A percentile compares a stretch with the other conserved stretches of the same genome.
phyloP scores from a whole-genome alignment of 495 filamentous ascomycete genomes.

The Neurospora terricola region DNA sequence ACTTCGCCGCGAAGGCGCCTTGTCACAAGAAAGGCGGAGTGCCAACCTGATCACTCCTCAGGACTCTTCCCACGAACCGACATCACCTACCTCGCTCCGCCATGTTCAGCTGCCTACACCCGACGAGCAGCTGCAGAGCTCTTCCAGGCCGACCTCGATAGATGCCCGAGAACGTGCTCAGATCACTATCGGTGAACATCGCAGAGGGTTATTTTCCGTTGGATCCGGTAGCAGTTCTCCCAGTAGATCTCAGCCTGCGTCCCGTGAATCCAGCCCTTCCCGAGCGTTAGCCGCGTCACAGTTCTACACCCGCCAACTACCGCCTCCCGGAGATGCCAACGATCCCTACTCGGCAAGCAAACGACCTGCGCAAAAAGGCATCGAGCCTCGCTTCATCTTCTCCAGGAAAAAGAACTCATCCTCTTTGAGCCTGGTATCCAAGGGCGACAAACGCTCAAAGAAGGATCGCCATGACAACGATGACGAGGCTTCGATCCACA shows the following conservation, averaged over 20 bases:
- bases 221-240: conserved; percentile 46
- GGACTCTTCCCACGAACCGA: conserved; percentile 32
- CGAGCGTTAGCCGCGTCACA: conserved; percentile 48
- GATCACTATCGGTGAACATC: conserved; percentile 33
- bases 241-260: conserved; percentile 56
- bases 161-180: conserved; percentile 29
- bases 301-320: conserved; percentile 57
- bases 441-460: conserved; percentile 22
- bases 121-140: conserved; percentile 12
- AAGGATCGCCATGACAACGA: conserved; percentile 35
- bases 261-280: conserved; percentile 53
- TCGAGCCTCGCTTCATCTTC: conserved; percentile 85
- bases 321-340: conserved; percentile 70
- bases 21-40: conserved; percentile 29
- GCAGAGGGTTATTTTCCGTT: conserved; percentile 61
- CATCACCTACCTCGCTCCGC: conserved; percentile 18
- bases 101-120: conserved; percentile 5
- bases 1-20: conserved; percentile 15
- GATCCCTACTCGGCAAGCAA: conserved; percentile 83
- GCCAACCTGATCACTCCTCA: conserved; percentile 53
- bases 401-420: conserved; percentile 42
- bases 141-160: conserved; percentile 30
- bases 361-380: conserved; percentile 57
- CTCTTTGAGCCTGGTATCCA: conserved; percentile 29
- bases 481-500: conserved; percentile 27